Percentiles rank a stretch among this genome's conserved stretches.
phyloP scores from a whole-genome alignment of 192 early-diverging fungal species.

The Geosiphon pyriformis region DNA sequence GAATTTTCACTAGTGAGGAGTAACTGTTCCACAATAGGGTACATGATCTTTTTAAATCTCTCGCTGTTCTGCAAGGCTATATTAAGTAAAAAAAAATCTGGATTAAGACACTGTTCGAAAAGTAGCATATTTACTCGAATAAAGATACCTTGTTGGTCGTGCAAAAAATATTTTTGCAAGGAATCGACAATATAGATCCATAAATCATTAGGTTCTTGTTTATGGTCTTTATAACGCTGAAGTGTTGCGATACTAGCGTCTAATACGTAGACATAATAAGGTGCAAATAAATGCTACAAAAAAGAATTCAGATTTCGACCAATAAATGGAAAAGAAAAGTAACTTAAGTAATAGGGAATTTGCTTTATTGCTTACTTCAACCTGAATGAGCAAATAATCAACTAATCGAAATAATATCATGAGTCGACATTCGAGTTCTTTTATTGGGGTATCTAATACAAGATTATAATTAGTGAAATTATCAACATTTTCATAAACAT shows the following conservation, averaged over 20 bases:
- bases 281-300: conserved; percentile 41
- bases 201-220: conserved; percentile 47
- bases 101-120: no score
- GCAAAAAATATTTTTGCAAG: conserved; percentile 57
- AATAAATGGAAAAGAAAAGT: not conserved
- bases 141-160: conserved; percentile 53
- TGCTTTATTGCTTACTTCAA: not conserved
- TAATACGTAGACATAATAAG: conserved; percentile 74
- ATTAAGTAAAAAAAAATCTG: no score
- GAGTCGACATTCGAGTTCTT: not conserved
- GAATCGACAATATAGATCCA: conserved; percentile 72
- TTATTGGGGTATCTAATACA: no score
- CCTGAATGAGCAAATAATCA: conserved; percentile 46
- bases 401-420: not conserved
- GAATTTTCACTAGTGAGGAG: conserved; percentile 51
- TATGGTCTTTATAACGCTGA: conserved; percentile 33
- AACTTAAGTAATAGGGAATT: not conserved
- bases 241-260: conserved; percentile 56
- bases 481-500: no score
- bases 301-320: not conserved
- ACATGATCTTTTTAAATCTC: conserved; percentile 68
- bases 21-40: conserved; percentile 73
- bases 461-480: no score
- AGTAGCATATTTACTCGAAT: not conserved
- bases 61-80: no score